Evolutionary conservation across 2,329 filamentous ascomycete species (phyloP), one percentile per base, ranked within the genome.

Genomic region (Aureobasidium sp.): DNA sequence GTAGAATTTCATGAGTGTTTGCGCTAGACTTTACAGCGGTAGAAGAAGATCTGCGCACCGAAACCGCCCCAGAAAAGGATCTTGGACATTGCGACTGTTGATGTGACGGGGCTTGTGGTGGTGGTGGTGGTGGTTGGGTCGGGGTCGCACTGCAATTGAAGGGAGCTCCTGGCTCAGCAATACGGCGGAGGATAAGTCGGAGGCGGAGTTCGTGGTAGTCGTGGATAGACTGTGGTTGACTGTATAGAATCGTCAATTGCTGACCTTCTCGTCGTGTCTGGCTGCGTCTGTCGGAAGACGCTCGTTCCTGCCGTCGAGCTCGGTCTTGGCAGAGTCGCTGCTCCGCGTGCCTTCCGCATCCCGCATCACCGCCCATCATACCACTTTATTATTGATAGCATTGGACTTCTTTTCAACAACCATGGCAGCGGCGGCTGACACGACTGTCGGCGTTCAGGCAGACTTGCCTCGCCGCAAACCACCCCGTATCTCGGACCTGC

Each of bases 21-120:
- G 19, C 24, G 22, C n/a, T 27, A n/a, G 17, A 15, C 8, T 14
- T 22, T 47, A 6, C 8, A n/a, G 15, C 2, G 33, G 39, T 2
- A 22, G 1, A 11, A n/a, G 1, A 48, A 5, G 29, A 6, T 12
- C 31, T 39, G 52, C 44, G 60, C 68, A 97, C 93, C 93, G 85
- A 97, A 96, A 81, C 89, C 89, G 77, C 84, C 82, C 89, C 89
- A 93, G 82, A 93, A 91, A 75, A 91, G 79, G 75, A 91, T 81
- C 71, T 81, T 81, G 74, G 77, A 60, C 57, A 60, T 60, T 60
- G 53, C 47, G 63, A 22, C 49, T 45, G 50, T 40, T 47, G 60
- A 56, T 61, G 49, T 47, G 48, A 50, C 22, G 42, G 31, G 40
- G 6, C 17, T 22, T 17, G 60, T 29, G 22, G 39, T 22, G 39